Base-by-base conservation (phyloP, 2,329 filamentous ascomycete species). In the Hymenotorrendiella dingleyae region DNA sequence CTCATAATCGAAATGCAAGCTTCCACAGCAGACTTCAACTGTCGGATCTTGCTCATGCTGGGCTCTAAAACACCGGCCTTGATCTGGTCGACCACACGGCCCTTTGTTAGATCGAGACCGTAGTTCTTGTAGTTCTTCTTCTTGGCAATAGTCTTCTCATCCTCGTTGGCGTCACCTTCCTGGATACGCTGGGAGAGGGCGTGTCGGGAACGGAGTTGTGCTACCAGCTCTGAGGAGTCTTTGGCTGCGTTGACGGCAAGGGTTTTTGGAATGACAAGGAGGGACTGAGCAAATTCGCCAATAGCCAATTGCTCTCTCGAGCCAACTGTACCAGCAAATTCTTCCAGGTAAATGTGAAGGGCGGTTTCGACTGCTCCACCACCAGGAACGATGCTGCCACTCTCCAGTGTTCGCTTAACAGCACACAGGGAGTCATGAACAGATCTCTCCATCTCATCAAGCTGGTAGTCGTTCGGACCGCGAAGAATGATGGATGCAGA, bases 71-170 rank as follows among this genome's bases (percentile, higher is more conserved):
- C 90, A 62, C 93, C 93, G 10, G 87, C 82, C 77, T 97, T 97
- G 60, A 98, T 73, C 70, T 88, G 82, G 66, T 98, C 93, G 42
- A 90, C 83, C 45, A 97, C 87, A 64, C 88, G 91, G 55, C 93
- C 93, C 64, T 86, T 89, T 44, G 74, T 74, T 58, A 98, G 72
- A 66, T 98, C 94, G 45, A 98, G 73, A 38, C 93, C 93, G 66
- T 98, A 98, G 75, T 98, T 98, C 72, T 91, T 93, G 75, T 97
- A 98, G 58, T 86, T 86, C 80, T 95, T 96, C 71, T 91, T 93
- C 67, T 87, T 88, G 36, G 89, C 88, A 45, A 93, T 75, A 40
- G 81, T 82, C 75, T 94, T 95, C 66, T 93, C 88, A 59, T 94
- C 84, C 65, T 91, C 86, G 55, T 79, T 82, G 40, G 76, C 81